Conservation (phyloP, 352 stramenopile species). For the Phytophthora kernoviae region DNA sequence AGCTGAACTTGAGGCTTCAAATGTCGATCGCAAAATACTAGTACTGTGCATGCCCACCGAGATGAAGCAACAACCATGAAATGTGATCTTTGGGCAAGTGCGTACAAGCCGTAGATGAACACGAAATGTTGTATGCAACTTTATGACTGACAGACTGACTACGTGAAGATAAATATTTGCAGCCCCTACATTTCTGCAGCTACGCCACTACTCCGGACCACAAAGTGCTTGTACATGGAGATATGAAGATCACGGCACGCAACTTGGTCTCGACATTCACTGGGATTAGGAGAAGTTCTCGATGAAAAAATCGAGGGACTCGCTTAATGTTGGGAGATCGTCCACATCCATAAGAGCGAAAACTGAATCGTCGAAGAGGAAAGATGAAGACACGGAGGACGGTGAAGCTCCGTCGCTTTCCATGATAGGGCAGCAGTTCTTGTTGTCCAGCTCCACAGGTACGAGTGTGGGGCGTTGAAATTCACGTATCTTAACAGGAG, state of each 20-base stretch:
- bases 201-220: background rate
- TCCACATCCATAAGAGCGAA: slow-evolving; percentile 26
- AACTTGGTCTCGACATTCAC: background rate
- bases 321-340: slow-evolving; percentile 52
- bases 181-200: background rate
- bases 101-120: background rate
- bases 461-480: slow-evolving; percentile 33
- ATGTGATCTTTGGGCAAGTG: background rate
- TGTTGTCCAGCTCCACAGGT: slow-evolving; percentile 14
- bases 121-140: slow-evolving; percentile 3
- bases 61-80: background rate
- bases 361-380: slow-evolving; percentile 21
- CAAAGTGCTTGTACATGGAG: background rate
- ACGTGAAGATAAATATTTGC: slow-evolving; percentile 9
- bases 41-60: background rate
- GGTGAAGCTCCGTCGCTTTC: slow-evolving; percentile 35
- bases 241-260: slow-evolving; percentile 1
- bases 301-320: slow-evolving; percentile 72
- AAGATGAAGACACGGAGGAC: slow-evolving; percentile 38
- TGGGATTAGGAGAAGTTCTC: slow-evolving; percentile 35
- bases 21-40: background rate
- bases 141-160: background rate
- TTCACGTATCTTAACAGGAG: slow-evolving; percentile 3
- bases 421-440: slow-evolving; percentile 6
- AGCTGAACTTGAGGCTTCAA: background rate